These are phyloP conservation scores for Rickenella mellea DNA, from an alignment of 768 basidiomycete species.

Conservation along the genomic window DNA sequence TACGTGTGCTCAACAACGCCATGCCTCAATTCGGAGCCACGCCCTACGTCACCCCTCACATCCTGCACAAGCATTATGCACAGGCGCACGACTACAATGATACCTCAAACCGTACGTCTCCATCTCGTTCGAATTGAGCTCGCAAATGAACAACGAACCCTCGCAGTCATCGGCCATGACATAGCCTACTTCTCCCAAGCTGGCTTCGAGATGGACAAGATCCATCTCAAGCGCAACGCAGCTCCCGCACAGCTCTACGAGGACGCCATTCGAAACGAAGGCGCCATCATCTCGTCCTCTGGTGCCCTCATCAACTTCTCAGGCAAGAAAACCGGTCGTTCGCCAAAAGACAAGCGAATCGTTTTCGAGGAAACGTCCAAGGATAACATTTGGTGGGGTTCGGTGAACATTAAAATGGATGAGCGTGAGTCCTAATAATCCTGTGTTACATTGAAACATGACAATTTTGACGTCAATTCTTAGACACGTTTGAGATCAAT, in stretches of 20 bases:
- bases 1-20: constrained; percentile 18
- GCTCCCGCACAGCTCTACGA: constrained; percentile 88
- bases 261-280: constrained; percentile 97
- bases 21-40: constrained; percentile 69
- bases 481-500: constrained; percentile 98
- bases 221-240: constrained; percentile 92
- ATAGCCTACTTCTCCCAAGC: constrained; percentile 97
- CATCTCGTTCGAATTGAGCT: background rate
- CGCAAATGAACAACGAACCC: no score
- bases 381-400: constrained; percentile 99
- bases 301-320: constrained; percentile 99
- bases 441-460: background rate
- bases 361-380: constrained; percentile 95
- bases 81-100: constrained; percentile 61
- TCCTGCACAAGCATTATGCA: constrained; percentile 81
- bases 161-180: constrained; percentile 80
- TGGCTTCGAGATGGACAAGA: constrained; percentile 97
- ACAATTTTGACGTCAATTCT: background rate
- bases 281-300: constrained; percentile 92
- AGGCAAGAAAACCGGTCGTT: constrained; percentile 97
- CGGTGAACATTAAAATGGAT: constrained; percentile 99
- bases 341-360: constrained; percentile 99
- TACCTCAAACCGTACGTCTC: constrained; percentile 43
- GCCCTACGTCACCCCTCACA: constrained; percentile 83
- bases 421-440: constrained; percentile 51